phyloP scores from a whole-genome alignment of 768 basidiomycete genomes.

The Serendipita indica region DNA sequence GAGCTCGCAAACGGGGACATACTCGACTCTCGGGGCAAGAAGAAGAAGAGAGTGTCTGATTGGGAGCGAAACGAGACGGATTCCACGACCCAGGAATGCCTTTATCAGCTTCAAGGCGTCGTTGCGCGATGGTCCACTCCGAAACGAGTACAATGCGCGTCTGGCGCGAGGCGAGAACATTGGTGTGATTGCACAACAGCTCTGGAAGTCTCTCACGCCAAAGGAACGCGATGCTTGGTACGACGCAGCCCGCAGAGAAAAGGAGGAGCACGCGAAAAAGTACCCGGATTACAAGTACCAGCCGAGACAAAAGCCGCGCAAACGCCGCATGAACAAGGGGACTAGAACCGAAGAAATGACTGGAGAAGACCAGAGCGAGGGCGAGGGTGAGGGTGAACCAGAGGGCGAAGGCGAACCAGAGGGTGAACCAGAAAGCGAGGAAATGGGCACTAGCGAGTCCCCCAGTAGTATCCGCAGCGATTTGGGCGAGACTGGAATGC shows the following conservation, averaged over 20 bases:
- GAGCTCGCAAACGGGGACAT: no score
- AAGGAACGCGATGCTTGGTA: slow-evolving; percentile 7
- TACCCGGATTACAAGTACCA: slow-evolving; percentile 8
- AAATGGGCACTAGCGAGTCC: slow-evolving; percentile 56
- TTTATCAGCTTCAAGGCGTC: slow-evolving; percentile 5
- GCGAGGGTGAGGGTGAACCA: background rate
- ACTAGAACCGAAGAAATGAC: background rate
- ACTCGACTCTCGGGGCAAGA: no score
- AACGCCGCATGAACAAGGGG: background rate
- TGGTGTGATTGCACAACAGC: background rate
- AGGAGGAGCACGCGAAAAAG: slow-evolving; percentile 2
- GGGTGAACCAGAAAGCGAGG: background rate
- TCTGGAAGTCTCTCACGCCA: background rate
- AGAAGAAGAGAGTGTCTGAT: background rate
- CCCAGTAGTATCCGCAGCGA: slow-evolving; percentile 19
- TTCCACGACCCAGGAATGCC: background rate
- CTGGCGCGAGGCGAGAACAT: slow-evolving; percentile 7
- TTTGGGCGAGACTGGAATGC: background rate
- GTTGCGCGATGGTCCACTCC: background rate
- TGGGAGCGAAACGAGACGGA: background rate
- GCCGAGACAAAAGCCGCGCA: background rate
- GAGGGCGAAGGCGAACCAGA: background rate
- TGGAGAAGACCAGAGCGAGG: background rate
- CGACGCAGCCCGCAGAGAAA: background rate
- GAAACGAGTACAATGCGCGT: background rate